Base-by-base conservation (phyloP, 2,329 filamentous ascomycete species). In the Huntiella moniliformis region DNA sequence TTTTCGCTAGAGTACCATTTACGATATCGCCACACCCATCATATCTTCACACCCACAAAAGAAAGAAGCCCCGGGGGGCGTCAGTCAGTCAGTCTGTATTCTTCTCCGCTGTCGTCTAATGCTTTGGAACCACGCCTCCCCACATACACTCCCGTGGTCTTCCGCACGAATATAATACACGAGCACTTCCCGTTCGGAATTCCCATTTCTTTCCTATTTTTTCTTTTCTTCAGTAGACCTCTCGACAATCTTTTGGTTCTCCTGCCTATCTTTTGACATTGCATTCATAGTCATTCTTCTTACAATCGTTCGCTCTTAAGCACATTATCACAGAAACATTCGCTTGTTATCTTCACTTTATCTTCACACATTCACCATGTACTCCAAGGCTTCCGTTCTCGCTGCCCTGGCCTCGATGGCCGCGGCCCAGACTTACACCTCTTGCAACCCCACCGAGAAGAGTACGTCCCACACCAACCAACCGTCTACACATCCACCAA, bases 401-500 rank as follows among this genome's bases (percentile, higher is more conserved):
- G 61, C 64, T 46, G 60, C 74, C 11, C 65, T 68, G 53, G 64
- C 70, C 52, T 63, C 66, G 34, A 53, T 73, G 53, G 70, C 64
- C 48, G 61, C 66, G 50, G 71, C 69, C 46, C 72, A 76, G 64
- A 76, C 72, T 50, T 66, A 54, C 54, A 73, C 70, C n/a, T 55
- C 56, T 10, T 76, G 72, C 59, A 65, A 75, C 57, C 72, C 72
- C 42, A 60, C 64, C 45, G 60, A 73, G 62, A 64, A 67, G 60
- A 62, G 66, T 68, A 56, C 55, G 61, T 56, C 38, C 45, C 5
- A n/a, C n/a, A 10, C 34, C 7, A 34, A n/a, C n/a, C n/a, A n/a
- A n/a, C n/a, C n/a, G n/a, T 47, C 40, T 37, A 34, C 11, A 8
- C 38, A 15, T 10, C 34, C 11, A 36, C 34, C 11, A 28, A 2